Evolutionary conservation across 2,329 filamentous ascomycete species (phyloP).

Genomic region (Raffaelea arxii): DNA sequence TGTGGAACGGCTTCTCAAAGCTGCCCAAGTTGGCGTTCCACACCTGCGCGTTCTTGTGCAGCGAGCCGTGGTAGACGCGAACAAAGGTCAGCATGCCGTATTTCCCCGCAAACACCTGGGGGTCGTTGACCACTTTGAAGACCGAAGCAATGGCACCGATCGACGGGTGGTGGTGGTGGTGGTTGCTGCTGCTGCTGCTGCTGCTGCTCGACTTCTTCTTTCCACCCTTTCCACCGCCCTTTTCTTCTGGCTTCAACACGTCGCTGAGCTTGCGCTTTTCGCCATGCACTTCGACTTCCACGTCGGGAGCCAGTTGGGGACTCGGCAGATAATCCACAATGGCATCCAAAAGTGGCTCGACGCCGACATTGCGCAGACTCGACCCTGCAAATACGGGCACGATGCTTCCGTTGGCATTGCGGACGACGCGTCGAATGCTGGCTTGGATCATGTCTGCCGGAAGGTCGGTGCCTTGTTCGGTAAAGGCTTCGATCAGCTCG

Average conservation of each 20-base stretch:
- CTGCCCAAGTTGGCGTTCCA: conserved; percentile 80
- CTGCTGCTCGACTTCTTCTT: not conserved
- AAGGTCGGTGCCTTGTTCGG: conserved; percentile 69
- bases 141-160: conserved; percentile 50
- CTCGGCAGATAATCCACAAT: conserved; percentile 80
- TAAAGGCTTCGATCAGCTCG: conserved; percentile 70
- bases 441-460: conserved; percentile 56
- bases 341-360: conserved; percentile 83
- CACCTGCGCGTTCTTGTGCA: conserved; percentile 63
- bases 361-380: conserved; percentile 88
- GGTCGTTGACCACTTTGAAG: conserved; percentile 92
- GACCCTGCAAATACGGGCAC: conserved; percentile 86
- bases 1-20: conserved; percentile 69
- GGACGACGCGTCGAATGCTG: conserved; percentile 64
- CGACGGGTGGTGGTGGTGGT: conserved; percentile 17
- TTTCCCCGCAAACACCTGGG: conserved; percentile 33
- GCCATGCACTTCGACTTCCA: conserved; percentile 27
- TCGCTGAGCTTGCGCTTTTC: conserved; percentile 37
- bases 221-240: conserved; percentile 9
- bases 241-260: conserved; percentile 21
- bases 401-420: conserved; percentile 57
- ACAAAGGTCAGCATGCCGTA: conserved; percentile 87
- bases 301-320: conserved; percentile 35
- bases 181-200: too few relatives aligned
- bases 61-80: conserved; percentile 76